Base-by-base conservation (phyloP, 208 protist species). In the Acanthamoeba lenticulata region DNA sequence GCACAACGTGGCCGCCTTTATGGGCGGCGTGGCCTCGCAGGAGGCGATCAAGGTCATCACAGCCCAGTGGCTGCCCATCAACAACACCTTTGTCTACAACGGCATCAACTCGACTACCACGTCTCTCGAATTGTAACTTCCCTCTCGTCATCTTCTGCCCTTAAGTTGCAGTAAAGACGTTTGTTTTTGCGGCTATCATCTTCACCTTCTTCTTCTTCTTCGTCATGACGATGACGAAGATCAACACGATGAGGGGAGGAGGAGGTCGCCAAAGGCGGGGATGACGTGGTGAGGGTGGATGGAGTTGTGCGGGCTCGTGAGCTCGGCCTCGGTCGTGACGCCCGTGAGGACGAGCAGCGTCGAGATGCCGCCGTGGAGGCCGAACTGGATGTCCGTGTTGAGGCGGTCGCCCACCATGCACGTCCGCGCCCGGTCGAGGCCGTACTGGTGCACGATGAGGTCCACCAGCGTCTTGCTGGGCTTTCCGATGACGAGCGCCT, bases 31-130 rank as follows among this genome's bases (percentile, higher is more conserved):
- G 9, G 98, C 97, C 0, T 97, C 98, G 32, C 99, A 99, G 96
- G 99, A 99, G 96, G 94, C 97, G 27, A 98, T 99, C 92, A 99
- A 99, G 97, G 85, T 99, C 4, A 62, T 99, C 29, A 99, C 99
- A 60, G 95, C 95, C 36, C 98, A 99, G 65, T 97, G 98, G 32
- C 95, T 99, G 6, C 98, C 98, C 24, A 95, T 98, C 34, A 95
- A 97, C 32, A 97, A 97, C 77, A 98, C 98, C 15, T 95, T 99
- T 32, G 91, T 99, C 21, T 99, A 98, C 95, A 98, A 98, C 94
- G 99, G 98, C 49, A 97, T 98, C 67, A 95, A 89, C 86, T 79
- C 67, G 7, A 96, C 77, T 45, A 95, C 89, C 19, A 93, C 89
- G 19, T 72, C 44, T 9, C 40, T 93, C 40, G 89, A 72, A 60